A percentile compares a stretch with the other conserved stretches of the same genome.
Conservation (phyloP, 495 filamentous ascomycete genomes). For the Gamarada debralockiae region DNA sequence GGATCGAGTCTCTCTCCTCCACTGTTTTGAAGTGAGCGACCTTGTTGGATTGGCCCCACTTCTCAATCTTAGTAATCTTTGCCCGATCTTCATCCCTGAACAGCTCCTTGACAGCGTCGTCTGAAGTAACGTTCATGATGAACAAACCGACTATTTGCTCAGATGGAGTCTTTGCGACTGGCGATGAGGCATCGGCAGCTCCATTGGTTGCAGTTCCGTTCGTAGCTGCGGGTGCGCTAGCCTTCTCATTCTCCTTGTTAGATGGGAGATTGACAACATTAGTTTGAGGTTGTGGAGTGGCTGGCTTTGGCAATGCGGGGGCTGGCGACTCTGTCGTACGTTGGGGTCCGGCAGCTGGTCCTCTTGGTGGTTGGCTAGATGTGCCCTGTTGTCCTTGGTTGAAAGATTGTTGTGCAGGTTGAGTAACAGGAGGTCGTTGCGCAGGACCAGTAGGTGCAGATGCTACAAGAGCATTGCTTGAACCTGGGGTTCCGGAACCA, state of each 20-base stretch:
- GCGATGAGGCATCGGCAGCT: conserved; percentile 40
- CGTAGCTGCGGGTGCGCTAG: conserved; percentile 28
- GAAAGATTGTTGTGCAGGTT: conserved; percentile 28
- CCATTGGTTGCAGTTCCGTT: conserved; percentile 47
- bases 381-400: conserved; percentile 19
- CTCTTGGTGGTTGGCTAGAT: conserved; percentile 23
- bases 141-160: conserved; percentile 71
- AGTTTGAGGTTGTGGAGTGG: conserved; percentile 41
- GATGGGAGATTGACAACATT: conserved; percentile 31
- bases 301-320: conserved; percentile 41
- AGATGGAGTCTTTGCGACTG: conserved; percentile 36
- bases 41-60: conserved; percentile 68
- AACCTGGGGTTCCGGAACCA: conserved; percentile 38
- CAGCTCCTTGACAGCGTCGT: conserved; percentile 72
- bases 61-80: conserved; percentile 77
- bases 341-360: conserved; percentile 20
- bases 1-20: conserved; percentile 74
- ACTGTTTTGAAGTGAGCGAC: conserved; percentile 73
- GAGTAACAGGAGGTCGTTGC: conserved; percentile 21
- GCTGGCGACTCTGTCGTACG: conserved; percentile 22
- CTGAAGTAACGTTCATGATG: conserved; percentile 71
- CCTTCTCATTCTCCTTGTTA: conserved; percentile 43
- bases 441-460: conserved; percentile 24
- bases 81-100: conserved; percentile 76
- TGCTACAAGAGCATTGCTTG: conserved; percentile 23